These are phyloP conservation scores for Trichophaea hybrida DNA, from an alignment of 2,329 filamentous ascomycete genomes.

Conservation along the genomic window DNA sequence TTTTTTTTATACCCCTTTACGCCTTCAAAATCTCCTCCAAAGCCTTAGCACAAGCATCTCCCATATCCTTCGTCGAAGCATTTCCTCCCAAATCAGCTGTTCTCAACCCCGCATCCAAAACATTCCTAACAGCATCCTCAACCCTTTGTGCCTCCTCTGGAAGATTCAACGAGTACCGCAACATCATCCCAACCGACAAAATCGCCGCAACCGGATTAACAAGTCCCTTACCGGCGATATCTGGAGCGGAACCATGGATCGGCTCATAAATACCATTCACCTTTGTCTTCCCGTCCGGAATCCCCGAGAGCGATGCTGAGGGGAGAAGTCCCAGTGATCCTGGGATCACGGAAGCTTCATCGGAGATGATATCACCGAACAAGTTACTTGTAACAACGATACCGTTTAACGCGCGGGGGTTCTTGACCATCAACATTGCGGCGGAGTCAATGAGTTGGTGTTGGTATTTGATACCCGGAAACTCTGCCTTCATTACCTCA, in stretches of 20 bases:
- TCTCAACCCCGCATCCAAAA: constrained; percentile 62
- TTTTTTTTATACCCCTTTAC: not conserved
- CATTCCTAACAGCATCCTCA: constrained; percentile 64
- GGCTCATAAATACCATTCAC: constrained; percentile 96
- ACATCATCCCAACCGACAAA: constrained; percentile 86
- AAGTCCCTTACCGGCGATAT: constrained; percentile 71
- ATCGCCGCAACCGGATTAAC: constrained; percentile 89
- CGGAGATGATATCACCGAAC: constrained; percentile 90
- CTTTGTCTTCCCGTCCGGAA: constrained; percentile 61
- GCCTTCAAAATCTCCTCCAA: constrained; percentile 13
- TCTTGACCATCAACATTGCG: constrained; percentile 97
- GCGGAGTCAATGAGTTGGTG: constrained; percentile 92
- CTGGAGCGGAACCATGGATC: constrained; percentile 75
- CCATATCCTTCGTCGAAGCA: constrained; percentile 60
- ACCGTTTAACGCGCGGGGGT: constrained; percentile 73
- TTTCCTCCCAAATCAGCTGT: constrained; percentile 77
- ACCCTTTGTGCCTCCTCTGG: constrained; percentile 62
- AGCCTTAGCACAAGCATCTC: constrained; percentile 55
- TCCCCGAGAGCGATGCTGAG: constrained; percentile 70
- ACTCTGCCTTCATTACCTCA: constrained; percentile 76
- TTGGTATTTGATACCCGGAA: constrained; percentile 66
- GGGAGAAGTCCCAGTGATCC: constrained; percentile 79
- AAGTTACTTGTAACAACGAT: constrained; percentile 86
- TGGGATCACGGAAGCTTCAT: constrained; percentile 89
- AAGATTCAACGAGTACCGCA: constrained; percentile 77